Evolutionary conservation across 768 basidiomycete genomes (phyloP), one percentile per base, ranked within the genome.

Genomic region (Amanita jacksonii): DNA sequence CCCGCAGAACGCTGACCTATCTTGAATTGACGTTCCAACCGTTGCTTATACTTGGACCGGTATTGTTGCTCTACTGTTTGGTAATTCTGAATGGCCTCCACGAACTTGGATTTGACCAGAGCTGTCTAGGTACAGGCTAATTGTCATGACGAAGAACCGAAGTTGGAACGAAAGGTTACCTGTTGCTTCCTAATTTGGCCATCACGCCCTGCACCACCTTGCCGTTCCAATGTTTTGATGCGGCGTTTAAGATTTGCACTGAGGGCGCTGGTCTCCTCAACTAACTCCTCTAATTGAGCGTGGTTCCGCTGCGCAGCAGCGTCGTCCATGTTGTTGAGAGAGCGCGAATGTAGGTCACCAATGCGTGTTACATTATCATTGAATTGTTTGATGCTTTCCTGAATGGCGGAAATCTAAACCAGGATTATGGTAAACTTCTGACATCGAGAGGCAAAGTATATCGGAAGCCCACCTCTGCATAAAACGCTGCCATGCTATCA

Each of bases 51-150:
- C 61, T 77, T 81, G 48, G 73, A 64, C 27, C 88, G 77, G 56
- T 86, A 79, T 54, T 85, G 79, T 52, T 82, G 78, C 57, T 92
- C 89, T 27, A 88, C 84, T 19, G 72, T 73, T 57, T 90, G 85
- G 55, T 89, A 91, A 49, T 73, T 78, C 63, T 91, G 90, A 49
- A 91, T 79, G 16, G 85, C 81, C 50, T 90, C 89, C 33, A 88
- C 73, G 54, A 92, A 92, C 52, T 88, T 85, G 23, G 73, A 73
- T 58, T 80, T 81, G 53, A 82, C 71, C 25, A 81, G 59, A 1
- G 73, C 75, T 15, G 73, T 76, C 79, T 83, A 32, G 42, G 19
- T 33, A 18, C 31, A 45, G 30, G 37, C 43, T 46, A 38, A 38
- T n/a, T 32, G 15, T 6, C 1, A 15, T 30, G 15, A 16, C 8